Evolutionary conservation across 192 early-diverging fungal species (phyloP).

Genomic region (Helicostylum pulchrum): DNA sequence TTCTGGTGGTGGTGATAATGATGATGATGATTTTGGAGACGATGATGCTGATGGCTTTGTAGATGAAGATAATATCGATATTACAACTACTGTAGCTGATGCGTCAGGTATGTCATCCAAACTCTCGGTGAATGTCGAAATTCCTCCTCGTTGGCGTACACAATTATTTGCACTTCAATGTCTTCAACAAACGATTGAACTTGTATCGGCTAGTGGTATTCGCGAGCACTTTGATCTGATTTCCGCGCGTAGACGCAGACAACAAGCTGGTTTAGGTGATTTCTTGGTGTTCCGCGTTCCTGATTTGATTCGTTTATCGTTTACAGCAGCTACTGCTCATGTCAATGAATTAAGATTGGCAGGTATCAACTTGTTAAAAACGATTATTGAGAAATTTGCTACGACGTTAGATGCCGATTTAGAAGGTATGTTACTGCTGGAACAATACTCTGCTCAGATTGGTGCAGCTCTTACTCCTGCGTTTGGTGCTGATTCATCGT

Average conservation of each 20-base stretch:
- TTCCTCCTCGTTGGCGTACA: slow-evolving; percentile 71
- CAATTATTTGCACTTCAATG: slow-evolving; percentile 78
- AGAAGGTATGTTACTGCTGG: slow-evolving; percentile 75
- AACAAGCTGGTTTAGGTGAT: slow-evolving; percentile 56
- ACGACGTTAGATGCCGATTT: slow-evolving; percentile 85
- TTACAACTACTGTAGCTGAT: slow-evolving; percentile 34
- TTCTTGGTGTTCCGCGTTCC: slow-evolving; percentile 73
- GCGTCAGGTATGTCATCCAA: slow-evolving; percentile 26
- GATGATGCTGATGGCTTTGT: slow-evolving; percentile 42
- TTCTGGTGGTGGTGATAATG: slow-evolving; percentile 14
- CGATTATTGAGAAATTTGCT: slow-evolving; percentile 73
- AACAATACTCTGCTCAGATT: slow-evolving; percentile 94
- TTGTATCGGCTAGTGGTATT: slow-evolving; percentile 53
- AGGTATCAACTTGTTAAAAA: slow-evolving; percentile 77
- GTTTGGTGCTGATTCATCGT: slow-evolving; percentile 70
- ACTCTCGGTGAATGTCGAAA: slow-evolving; percentile 36
- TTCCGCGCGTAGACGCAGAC: slow-evolving; percentile 51
- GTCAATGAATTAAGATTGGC: slow-evolving; percentile 71
- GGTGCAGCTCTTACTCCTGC: slow-evolving; percentile 87
- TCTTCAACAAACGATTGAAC: slow-evolving; percentile 61
- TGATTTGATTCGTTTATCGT: slow-evolving; percentile 88
- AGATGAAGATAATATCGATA: slow-evolving; percentile 36
- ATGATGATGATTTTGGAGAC: slow-evolving; percentile 35
- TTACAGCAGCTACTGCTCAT: slow-evolving; percentile 78
- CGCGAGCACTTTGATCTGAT: slow-evolving; percentile 69